These are phyloP conservation scores for Trichoderma sp. DNA, from an alignment of 2,329 filamentous ascomycete species.

Conservation along the genomic window DNA sequence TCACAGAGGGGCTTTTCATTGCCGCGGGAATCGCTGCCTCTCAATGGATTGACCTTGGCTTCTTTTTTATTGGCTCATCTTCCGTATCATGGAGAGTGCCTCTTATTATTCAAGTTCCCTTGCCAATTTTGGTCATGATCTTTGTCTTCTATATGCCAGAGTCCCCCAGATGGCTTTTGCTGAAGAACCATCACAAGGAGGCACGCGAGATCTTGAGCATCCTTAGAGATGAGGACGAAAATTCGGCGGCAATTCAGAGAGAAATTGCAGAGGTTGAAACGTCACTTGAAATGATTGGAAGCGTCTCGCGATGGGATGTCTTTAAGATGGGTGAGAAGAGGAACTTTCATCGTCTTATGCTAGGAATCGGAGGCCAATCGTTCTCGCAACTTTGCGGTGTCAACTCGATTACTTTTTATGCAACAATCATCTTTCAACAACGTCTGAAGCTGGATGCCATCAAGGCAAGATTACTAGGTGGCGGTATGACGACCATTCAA, in stretches of 20 bases:
- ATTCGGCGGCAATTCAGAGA: neutral
- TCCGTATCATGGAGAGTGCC: neutral
- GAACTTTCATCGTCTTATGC: no score
- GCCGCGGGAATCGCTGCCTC: neutral
- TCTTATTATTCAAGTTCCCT: neutral
- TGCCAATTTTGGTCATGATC: neutral
- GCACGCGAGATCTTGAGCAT: neutral
- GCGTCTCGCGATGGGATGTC: neutral
- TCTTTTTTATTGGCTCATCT: neutral
- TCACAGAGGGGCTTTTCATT: neutral
- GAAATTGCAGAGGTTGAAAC: neutral
- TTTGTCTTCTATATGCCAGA: neutral
- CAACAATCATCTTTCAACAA: neutral
- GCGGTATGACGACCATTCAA: no score
- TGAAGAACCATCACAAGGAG: neutral
- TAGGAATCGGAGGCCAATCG: neutral
- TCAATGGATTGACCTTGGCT: neutral
- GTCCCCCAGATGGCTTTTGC: neutral
- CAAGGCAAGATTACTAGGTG: no score
- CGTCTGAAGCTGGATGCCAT: no score
- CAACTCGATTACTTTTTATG: neutral
- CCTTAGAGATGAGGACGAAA: neutral
- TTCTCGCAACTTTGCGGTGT: neutral
- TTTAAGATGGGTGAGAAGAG: neutral
- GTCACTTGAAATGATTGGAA: neutral